These are phyloP conservation scores for Euphorbia pulcherrima DNA, from an alignment of 345 rosid species.

Conservation along the genomic window DNA sequence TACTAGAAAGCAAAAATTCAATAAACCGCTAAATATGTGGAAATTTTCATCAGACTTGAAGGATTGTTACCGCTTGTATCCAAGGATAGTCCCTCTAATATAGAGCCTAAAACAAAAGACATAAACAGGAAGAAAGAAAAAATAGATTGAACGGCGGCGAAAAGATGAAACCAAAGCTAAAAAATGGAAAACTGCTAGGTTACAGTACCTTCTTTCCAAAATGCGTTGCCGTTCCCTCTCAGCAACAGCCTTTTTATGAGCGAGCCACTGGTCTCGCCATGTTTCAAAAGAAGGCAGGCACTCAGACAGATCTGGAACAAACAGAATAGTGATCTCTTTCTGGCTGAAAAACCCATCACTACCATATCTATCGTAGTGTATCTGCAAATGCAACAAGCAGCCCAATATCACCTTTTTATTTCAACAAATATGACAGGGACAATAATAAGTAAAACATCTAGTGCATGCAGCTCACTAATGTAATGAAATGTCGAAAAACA, in stretches of 20 bases:
- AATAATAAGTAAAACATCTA: not conserved
- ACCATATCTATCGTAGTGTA: slow-evolving; percentile 88
- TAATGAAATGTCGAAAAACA: not conserved
- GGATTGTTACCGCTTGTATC: no score
- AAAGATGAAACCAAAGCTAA: no score
- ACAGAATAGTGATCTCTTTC: slow-evolving; percentile 70
- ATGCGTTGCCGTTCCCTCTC: slow-evolving; percentile 59
- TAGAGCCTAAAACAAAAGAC: no score
- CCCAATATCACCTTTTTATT: slow-evolving; percentile 8
- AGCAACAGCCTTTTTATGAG: no score
- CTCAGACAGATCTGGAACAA: slow-evolving; percentile 66
- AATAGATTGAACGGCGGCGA: no score
- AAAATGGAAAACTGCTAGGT: no score
- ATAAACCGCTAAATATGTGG: no score
- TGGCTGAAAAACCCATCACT: slow-evolving; percentile 77
- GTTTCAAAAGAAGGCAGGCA: no score
- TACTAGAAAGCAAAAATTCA: no score
- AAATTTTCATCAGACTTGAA: no score
- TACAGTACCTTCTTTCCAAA: slow-evolving; percentile 41
- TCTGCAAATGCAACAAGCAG: slow-evolving; percentile 44
- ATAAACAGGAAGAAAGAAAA: not conserved
- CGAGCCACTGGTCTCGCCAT: no score
- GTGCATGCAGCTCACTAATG: not conserved
- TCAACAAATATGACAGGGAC: slow-evolving; percentile 6
- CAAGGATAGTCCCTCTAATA: no score